Evolutionary conservation across 208 protist species (phyloP), one percentile per base, ranked within the genome.

Genomic region (Zelonia costaricensis): DNA sequence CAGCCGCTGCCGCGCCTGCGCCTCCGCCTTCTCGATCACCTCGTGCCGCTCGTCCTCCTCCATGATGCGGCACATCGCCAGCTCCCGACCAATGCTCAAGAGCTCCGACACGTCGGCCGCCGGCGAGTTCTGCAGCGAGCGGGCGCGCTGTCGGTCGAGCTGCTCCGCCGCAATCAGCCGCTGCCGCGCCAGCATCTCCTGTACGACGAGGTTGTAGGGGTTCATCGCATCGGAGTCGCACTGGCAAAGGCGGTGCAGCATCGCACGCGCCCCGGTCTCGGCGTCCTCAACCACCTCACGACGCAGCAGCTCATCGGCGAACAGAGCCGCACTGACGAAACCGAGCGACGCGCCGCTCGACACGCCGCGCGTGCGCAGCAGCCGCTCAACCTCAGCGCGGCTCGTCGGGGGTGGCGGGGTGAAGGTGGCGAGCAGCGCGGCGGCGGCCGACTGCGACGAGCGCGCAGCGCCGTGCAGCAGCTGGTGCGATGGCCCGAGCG

Each of bases 201-300:
- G 56, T 30, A 48, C 43, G 2, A 31, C 23, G 16, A 72, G 5
- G 27, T 27, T 33, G n/a, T 13, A 49, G 2, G 57, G 57, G 9
- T 28, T 48, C 23, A 72, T n/a, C 1, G 65, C 65, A 16, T 72
- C 65, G 12, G 35, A 13, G 12, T 33, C 58, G 51, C 65, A 72
- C 58, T 64, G 57, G 12, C 27, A 35, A 13, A 72, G 13, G 4
- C 65, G 56, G 7, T 39, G 57, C 33, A 65, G 42, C 49, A 65
- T 65, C 35, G 57, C 60, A n/a, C 65, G 65, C 13, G 20, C 31
- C 8, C 57, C 49, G 12, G 23, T 42, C 33, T 72, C 65, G 10
- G 46, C 65, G 6, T 45, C 52, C 28, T 72, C 65, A 25, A 72
- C 31, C 13, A 72, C 51, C 28, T 72, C 65, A 20, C 65, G 56